Evolutionary conservation across 2,329 filamentous ascomycete species (phyloP).

Genomic region (Arachnomyces sp.): DNA sequence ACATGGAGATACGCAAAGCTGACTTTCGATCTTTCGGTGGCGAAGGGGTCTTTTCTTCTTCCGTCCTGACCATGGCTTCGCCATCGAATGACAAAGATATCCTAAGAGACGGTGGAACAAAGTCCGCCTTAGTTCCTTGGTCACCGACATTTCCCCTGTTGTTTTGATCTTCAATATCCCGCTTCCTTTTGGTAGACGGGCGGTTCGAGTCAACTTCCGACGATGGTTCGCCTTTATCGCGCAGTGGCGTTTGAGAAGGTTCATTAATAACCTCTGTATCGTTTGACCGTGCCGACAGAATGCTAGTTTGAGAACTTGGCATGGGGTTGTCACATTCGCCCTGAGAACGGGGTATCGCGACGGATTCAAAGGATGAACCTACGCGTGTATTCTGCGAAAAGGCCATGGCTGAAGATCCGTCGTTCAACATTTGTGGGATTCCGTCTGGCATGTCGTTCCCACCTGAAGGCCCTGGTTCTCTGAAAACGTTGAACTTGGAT

Average conservation of each 20-base stretch:
- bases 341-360: constrained; percentile 18
- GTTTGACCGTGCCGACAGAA: constrained; percentile 10
- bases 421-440: constrained; percentile 9
- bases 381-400: constrained; percentile 18
- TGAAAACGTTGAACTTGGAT: constrained; percentile 22
- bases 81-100: constrained; percentile 37
- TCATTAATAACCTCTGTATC: constrained; percentile 12
- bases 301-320: constrained; percentile 5
- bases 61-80: constrained; percentile 30
- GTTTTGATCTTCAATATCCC: constrained; percentile 1
- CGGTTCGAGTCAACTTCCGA: no score
- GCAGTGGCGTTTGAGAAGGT: constrained; percentile 17
- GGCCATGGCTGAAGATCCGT: constrained; percentile 13
- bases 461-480: constrained; percentile 23
- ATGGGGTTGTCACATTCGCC: constrained; percentile 18
- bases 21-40: constrained; percentile 38
- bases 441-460: constrained; percentile 22
- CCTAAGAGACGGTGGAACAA: constrained; percentile 28
- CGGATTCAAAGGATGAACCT: constrained; percentile 20
- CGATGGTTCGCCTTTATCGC: not conserved
- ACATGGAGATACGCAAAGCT: constrained; percentile 66
- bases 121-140: constrained; percentile 1
- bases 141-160: constrained; percentile 8
- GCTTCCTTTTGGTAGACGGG: no score
- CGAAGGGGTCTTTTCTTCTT: constrained; percentile 34